Evolutionary conservation across 2,329 filamentous ascomycete genomes (phyloP), one percentile per base, ranked within the genome.

Genomic region (Helotiales sp.): DNA sequence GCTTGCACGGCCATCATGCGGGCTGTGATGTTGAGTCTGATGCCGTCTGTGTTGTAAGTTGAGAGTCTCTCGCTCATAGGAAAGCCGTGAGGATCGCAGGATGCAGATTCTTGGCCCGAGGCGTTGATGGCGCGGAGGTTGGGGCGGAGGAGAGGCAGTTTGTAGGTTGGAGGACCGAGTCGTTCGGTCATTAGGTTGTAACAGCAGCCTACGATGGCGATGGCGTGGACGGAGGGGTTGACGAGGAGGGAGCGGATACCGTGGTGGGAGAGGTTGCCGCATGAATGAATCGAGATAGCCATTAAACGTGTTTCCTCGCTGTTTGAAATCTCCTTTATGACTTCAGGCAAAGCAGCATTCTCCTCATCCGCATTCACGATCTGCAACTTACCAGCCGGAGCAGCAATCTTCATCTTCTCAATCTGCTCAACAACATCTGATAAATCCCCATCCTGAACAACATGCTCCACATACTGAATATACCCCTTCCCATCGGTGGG

Each of bases 1-100:
- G 96, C 96, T 81, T 99, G 96, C 59, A 96, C 94, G 2, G 95
- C 95, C 95, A 98, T 97, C 91, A 97, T 97, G 52, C 96, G 88
- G 0, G 96, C 93, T 3, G 96, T 99, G 76, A 98, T 97, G 79
- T 99, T 98, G 65, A 98, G 84, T 26, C 92, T 87, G 55, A 98
- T 84, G 2, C 93, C 93, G 26, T 78, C 78, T 17, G 80, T 81
- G 22, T 82, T 79, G 73, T 90, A 86, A 3, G 78, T 87, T 79
- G 76, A 84, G 58, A 97, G 83, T 15, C 85, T 86, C 52, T 89
- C 82, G 66, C 92, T 96, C 91, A 99, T 96, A 0, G 96, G 96
- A 75, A 97, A 99, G 3, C 96, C 96, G 69, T 97, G 90, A 0
- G 93, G 92, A 75, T 98, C 96, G 72, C 86, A 89, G n/a, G 88